Evolutionary conservation across 129 eudicot species (phyloP).

Genomic region (Smallanthus sonchifolius): DNA sequence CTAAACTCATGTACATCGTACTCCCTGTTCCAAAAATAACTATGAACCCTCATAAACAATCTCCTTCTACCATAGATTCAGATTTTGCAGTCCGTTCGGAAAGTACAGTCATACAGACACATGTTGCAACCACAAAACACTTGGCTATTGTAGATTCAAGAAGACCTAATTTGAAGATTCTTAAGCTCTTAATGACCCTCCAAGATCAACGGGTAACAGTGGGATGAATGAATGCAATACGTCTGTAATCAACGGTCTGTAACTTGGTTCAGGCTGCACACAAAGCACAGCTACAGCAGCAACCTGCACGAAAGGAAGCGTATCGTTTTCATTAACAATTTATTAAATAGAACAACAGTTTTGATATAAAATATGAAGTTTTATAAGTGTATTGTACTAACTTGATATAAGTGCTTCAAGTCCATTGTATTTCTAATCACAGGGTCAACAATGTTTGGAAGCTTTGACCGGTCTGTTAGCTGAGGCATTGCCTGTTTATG

Average conservation of each 20-base stretch:
- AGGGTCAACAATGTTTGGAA: conserved; percentile 77
- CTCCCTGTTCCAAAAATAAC: conserved; percentile 22
- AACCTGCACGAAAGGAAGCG: conserved; percentile 47
- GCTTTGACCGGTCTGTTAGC: conserved; percentile 78
- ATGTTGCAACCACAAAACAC: background rate
- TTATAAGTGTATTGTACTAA: conserved; percentile 25
- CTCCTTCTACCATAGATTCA: background rate
- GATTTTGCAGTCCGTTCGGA: conserved; percentile 2
- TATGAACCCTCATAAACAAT: conserved; percentile 11
- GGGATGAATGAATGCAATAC: conserved; percentile 91
- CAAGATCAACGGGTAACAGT: conserved; percentile 80
- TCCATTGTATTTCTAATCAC: conserved; percentile 75
- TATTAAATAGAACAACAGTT: background rate
- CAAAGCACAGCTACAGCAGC: conserved; percentile 97
- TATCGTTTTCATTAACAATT: background rate
- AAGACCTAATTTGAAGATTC: background rate
- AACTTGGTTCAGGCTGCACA: conserved; percentile 95
- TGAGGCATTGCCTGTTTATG: conserved; percentile 82
- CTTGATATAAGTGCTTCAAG: conserved; percentile 88
- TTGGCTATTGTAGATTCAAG: background rate
- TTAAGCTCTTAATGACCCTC: conserved; percentile 67
- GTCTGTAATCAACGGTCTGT: conserved; percentile 89
- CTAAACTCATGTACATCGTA: conserved; percentile 29
- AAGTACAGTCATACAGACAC: conserved; percentile 22
- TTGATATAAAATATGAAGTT: background rate